phyloP scores from a whole-genome alignment of 78 protist species.

The Dictyostelium brefeldianum region DNA sequence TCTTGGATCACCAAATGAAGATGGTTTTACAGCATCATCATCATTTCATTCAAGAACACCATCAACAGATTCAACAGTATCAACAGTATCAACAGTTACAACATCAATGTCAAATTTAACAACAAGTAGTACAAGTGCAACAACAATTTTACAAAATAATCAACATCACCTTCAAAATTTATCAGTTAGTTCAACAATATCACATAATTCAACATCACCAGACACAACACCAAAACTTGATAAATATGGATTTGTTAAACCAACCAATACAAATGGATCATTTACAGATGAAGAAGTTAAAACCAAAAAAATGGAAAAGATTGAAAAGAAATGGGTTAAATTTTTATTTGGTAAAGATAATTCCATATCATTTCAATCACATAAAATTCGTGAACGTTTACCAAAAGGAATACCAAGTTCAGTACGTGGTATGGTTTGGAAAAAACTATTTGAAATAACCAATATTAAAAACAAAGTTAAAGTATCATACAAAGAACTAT shows the following conservation, averaged over 20 bases:
- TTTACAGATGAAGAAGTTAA: conserved; percentile 31
- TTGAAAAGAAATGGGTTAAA: conserved; percentile 56
- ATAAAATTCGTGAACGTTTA: conserved; percentile 59
- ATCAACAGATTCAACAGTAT: conserved; percentile 15
- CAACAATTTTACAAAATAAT: not conserved
- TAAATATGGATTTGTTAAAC: conserved; percentile 73
- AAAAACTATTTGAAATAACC: conserved; percentile 14
- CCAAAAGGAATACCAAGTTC: conserved; percentile 87
- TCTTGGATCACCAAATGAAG: conserved; percentile 5
- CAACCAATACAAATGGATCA: not conserved
- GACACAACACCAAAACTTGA: conserved; percentile 66
- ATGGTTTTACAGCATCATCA: conserved; percentile 1
- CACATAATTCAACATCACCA: conserved; percentile 22
- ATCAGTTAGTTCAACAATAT: not conserved
- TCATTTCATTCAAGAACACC: conserved; percentile 20
- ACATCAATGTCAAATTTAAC: conserved; percentile 16
- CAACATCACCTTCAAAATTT: not conserved
- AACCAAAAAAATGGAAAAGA: conserved; percentile 55
- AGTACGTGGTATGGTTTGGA: conserved; percentile 69
- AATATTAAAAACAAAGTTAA: conserved; percentile 54
- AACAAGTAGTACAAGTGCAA: not conserved
- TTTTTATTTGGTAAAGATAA: not conserved
- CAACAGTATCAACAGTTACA: not conserved
- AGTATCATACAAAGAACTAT: conserved; percentile 22
- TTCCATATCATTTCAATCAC: not conserved